Conservation (phyloP, 768 basidiomycete species). For the Rhodotorula toruloides region DNA sequence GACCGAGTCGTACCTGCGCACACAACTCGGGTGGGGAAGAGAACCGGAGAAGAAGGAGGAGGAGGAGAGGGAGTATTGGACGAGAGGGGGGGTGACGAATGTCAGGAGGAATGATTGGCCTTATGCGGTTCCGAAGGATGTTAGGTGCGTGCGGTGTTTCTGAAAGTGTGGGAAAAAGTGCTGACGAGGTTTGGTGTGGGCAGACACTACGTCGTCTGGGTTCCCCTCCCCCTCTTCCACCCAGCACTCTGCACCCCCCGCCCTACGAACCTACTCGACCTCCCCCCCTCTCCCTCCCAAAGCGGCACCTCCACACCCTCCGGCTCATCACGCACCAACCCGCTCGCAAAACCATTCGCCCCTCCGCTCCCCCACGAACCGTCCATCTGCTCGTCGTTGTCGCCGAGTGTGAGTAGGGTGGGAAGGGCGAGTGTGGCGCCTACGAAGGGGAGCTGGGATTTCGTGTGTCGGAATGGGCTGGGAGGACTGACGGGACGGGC, state of each 20-base stretch:
- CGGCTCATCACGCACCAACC: neutral
- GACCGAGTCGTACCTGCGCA: slow-evolving; percentile 15
- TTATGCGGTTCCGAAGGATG: slow-evolving; percentile 10
- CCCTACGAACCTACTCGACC: neutral
- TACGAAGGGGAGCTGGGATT: slow-evolving; percentile 18
- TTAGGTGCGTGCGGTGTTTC: slow-evolving; percentile 2
- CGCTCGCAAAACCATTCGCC: too few species aligned
- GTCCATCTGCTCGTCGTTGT: too few species aligned
- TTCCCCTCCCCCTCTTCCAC: slow-evolving; percentile 27
- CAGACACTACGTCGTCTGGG: slow-evolving; percentile 37
- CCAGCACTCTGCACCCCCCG: slow-evolving; percentile 7
- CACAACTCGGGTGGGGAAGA: slow-evolving; percentile 13
- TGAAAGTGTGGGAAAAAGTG: too few species aligned
- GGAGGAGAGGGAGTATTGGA: neutral
- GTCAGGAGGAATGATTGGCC: slow-evolving; percentile 32
- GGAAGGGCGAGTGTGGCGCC: neutral
- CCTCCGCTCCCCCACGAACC: too few species aligned
- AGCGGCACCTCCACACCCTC: slow-evolving; percentile 7
- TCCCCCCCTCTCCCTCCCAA: neutral
- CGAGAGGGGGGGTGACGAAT: neutral
- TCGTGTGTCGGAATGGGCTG: slow-evolving; percentile 1
- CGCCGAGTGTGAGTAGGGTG: too few species aligned
- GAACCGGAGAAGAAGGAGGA: neutral
- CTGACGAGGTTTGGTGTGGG: too few species aligned
- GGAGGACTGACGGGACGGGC: slow-evolving; percentile 9